These are phyloP conservation scores for Monosporascus sp. DNA, from an alignment of 2,329 filamentous ascomycete genomes.

Conservation along the genomic window DNA sequence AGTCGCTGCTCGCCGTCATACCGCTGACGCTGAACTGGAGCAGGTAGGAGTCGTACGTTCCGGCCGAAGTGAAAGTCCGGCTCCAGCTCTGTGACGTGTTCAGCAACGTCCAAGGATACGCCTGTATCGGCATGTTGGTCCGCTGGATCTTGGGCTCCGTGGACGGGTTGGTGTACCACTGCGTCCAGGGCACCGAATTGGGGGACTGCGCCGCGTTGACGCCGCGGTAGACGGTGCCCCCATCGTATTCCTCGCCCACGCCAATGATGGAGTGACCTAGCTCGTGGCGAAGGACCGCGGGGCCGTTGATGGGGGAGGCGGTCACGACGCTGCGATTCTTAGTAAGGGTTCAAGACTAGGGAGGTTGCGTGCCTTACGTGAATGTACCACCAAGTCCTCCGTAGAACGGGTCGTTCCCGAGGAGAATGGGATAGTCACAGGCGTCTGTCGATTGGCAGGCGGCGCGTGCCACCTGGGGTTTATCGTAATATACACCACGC, in stretches of 20 bases:
- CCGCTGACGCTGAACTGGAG: slow-evolving; percentile 26
- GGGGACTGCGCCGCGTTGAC: slow-evolving; percentile 21
- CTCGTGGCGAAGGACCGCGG: slow-evolving; percentile 25
- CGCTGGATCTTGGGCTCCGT: slow-evolving; percentile 22
- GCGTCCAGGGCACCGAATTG: slow-evolving; percentile 18
- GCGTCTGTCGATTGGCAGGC: slow-evolving; percentile 26
- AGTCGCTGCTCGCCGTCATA: slow-evolving; percentile 19
- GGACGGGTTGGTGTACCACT: slow-evolving; percentile 23
- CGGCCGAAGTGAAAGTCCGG: slow-evolving; percentile 21
- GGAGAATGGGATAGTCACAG: slow-evolving; percentile 27
- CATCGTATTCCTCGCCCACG: slow-evolving; percentile 27
- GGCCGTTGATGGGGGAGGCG: slow-evolving; percentile 21
- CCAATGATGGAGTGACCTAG: slow-evolving; percentile 28
- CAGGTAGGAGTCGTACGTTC: slow-evolving; percentile 21
- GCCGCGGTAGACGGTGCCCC: slow-evolving; percentile 20
- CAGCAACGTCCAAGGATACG: slow-evolving; percentile 27
- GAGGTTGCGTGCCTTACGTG: slow-evolving; percentile 15
- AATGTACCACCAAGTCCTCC: slow-evolving; percentile 25
- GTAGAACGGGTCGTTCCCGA: slow-evolving; percentile 25
- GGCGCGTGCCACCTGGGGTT: slow-evolving; percentile 23
- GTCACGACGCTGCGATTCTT: slow-evolving; percentile 19
- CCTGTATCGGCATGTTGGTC: slow-evolving; percentile 27
- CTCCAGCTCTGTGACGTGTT: slow-evolving; percentile 23
- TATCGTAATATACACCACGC: slow-evolving; percentile 27
- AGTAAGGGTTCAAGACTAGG: not conserved